Base-by-base conservation (phyloP, 805 yeast genomes). In the Yarrowia divulgata region DNA sequence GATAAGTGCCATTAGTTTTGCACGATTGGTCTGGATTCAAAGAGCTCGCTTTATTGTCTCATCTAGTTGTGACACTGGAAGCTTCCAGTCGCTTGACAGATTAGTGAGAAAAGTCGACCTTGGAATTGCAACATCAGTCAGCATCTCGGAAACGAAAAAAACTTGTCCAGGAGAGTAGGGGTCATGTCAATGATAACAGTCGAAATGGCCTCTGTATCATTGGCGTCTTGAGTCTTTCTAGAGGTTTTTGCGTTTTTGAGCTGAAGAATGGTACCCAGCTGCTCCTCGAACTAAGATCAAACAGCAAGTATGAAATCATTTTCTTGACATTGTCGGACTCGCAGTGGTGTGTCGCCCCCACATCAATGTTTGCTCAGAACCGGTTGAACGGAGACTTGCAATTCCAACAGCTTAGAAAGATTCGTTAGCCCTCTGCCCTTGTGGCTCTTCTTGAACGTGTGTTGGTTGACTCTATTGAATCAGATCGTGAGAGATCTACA, bases 101-200 rank as follows among this genome's bases (percentile, higher is more conserved):
- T 39, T 63, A 63, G 16, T 48, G 43, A 18, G 43, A 18, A 23
- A 48, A 12, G 2, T 63, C 46, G 35, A 63, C 46, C 37, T 37
- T 46, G 37, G 68, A 48, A 39, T 63, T 63, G 43, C 29, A 63
- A 23, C 5, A 19, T 23, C 23, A 63, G 12, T 23, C 13, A 63
- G 68, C 37, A 48, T 19, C 1, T 58, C 34, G 2, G 68, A 37
- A 57, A 49, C 1, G 54, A 46, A 8, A 57, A 35, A n/a, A 63
- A 49, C 46, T 63, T 63, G 57, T 49, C 57, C 39, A 63, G 4
- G 3, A 63, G 46, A 3, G 45, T 29, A 18, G 57, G 68, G 18
- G 68, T 63, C 39, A 19, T 10, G 19, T 63, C 68, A 6, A 48
- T 48, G n/a, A 63, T 48, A 12, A 62, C 45, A 34, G 54, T 46